Conservation (phyloP, 805 yeast species). For the Nakazawaea siamensis region DNA sequence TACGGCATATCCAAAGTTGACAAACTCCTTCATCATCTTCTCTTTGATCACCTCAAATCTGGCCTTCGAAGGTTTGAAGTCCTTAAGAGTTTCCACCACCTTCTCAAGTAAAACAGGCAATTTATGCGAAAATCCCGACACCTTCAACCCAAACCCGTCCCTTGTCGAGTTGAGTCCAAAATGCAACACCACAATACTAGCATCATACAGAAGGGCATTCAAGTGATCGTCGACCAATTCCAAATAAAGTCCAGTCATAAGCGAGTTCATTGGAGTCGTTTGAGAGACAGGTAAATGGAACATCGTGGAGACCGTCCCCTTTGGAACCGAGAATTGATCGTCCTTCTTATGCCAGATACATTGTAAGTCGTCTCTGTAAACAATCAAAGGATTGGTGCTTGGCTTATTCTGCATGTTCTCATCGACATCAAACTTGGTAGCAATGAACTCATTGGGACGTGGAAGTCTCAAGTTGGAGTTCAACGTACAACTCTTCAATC, state of each 20-base stretch:
- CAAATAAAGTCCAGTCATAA: conserved; percentile 52
- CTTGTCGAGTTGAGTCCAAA: conserved; percentile 50
- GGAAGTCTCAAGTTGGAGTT: conserved; percentile 50
- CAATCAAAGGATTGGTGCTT: conserved; percentile 50
- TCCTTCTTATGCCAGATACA: conserved; percentile 87
- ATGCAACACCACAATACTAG: conserved; percentile 70
- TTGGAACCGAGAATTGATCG: conserved; percentile 83
- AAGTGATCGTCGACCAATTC: conserved; percentile 72
- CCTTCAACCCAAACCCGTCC: conserved; percentile 61
- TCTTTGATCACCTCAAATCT: conserved; percentile 65
- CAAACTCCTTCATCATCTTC: conserved; percentile 50
- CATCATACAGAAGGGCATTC: conserved; percentile 73
- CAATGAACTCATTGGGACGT: conserved; percentile 68
- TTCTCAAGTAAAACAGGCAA: conserved; percentile 52
- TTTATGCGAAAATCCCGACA: conserved; percentile 83
- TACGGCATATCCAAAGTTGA: conserved; percentile 60
- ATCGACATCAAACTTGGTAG: conserved; percentile 64
- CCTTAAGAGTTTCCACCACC: conserved; percentile 44
- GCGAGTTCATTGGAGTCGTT: conserved; percentile 47
- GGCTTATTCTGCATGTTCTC: conserved; percentile 30
- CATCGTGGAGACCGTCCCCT: conserved; percentile 60
- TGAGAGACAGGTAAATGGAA: conserved; percentile 60
- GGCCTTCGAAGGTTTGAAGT: conserved; percentile 40
- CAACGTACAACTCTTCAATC: conserved; percentile 22
- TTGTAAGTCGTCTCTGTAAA: conserved; percentile 40